Conservation (phyloP, 1,284 basidiomycete species). For the Golubevia sp. region DNA sequence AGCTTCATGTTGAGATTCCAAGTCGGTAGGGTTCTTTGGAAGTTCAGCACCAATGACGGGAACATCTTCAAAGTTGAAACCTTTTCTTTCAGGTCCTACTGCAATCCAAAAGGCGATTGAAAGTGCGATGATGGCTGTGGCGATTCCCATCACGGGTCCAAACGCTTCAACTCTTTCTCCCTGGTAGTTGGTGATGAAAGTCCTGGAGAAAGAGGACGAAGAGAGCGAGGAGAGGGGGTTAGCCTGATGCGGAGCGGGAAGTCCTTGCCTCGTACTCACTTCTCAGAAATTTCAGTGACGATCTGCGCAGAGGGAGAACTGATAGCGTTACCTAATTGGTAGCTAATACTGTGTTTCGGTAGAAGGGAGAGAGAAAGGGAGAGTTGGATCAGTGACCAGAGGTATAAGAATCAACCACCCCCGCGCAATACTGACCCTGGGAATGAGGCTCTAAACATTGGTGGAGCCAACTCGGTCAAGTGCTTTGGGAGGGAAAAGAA, state of each 20-base stretch:
- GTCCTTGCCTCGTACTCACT: not conserved
- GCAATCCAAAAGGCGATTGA: slow-evolving; percentile 20
- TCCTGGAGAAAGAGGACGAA: not conserved
- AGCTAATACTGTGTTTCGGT: too few relatives aligned
- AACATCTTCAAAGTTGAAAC: slow-evolving; percentile 26
- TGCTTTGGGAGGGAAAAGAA: slow-evolving; percentile 30
- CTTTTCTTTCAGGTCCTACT: slow-evolving; percentile 35
- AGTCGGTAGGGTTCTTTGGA: not conserved
- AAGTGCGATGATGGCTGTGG: slow-evolving; percentile 32
- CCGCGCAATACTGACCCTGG: too few relatives aligned
- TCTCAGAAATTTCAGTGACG: slow-evolving; percentile 36
- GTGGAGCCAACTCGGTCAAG: slow-evolving; percentile 28
- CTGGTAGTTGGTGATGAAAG: slow-evolving; percentile 4
- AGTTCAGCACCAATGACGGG: slow-evolving; percentile 12
- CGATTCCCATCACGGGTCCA: slow-evolving; percentile 34
- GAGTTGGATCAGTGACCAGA: too few relatives aligned
- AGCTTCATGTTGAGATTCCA: not conserved
- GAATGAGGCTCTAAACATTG: slow-evolving; percentile 33
- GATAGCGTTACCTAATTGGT: slow-evolving; percentile 43
- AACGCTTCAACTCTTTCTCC: slow-evolving; percentile 26
- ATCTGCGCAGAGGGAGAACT: slow-evolving; percentile 61
- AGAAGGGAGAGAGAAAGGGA: too few relatives aligned
- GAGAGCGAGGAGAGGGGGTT: not conserved
- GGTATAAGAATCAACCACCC: too few relatives aligned
- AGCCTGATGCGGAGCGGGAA: not conserved